Base-by-base conservation (phyloP, 495 filamentous ascomycete species). In the Aspergillus sclerotiicarbonarius region DNA sequence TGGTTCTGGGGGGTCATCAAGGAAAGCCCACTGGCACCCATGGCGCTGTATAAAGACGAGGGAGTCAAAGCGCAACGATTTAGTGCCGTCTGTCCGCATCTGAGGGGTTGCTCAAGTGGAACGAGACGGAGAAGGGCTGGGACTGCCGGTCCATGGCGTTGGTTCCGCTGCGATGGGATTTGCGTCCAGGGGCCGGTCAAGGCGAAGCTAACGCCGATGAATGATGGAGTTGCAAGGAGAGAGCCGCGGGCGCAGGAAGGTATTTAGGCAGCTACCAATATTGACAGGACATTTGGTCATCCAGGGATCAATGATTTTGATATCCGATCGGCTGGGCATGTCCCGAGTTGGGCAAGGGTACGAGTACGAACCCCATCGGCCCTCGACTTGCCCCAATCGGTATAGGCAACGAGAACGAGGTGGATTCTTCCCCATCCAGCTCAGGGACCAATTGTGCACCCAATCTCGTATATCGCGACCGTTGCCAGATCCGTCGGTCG, bases 11-110 rank as follows among this genome's bases (percentile, higher is more conserved):
- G 78, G 1, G 82, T 85, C 29, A 57, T 85, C 56, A 80, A 84
- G 46, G 47, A 55, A 32, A 15, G 62, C 19, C 53, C 71, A 18
- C 64, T 55, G 8, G 75, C 73, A 59, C 83, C 82, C 0, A 48
- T 80, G 25, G 83, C 80, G 0, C 73, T 84, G 0, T 85, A 85
- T 58, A 83, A 83, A 61, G 80, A 84, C 56, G 80, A 80, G 6
- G 64, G 74, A 3, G 83, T 82, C 8, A 71, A 78, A 19, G 71
- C 78, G 15, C 68, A 69, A 32, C 74, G 71, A 56, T 79, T 78
- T 61, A 80, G 74, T 29, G 83, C 82, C 0, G 39, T 85, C 1
- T 86, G 82, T 60, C 82, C 83, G 33, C 82, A 85, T 65, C 51
- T 84, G 62, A 68, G 79, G 51, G 82, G 1, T 75, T 85, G 0